Evolutionary conservation across 169 alveolate genomes (phyloP), one percentile per base, ranked within the genome.

Genomic region (Plasmodium falciparum): DNA sequence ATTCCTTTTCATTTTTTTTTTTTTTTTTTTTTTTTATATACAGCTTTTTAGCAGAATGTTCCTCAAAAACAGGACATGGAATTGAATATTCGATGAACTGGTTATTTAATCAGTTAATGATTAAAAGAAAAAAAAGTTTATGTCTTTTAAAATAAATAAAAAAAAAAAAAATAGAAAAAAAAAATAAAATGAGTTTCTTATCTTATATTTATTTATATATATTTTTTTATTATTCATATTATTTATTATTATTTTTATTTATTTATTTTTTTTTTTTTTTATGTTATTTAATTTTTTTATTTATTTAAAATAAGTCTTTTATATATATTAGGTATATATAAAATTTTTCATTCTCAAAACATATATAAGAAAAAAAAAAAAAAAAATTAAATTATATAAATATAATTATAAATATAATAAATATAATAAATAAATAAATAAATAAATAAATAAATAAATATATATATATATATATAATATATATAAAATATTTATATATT

Each of bases 61-160:
- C 90, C 8, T 78, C 90, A 6, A 78, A 78, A 45, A 78, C 90
- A 3, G 90, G 90, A 4, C 47, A 66, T 45, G 90, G 78, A 33
- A 62, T 78, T 20, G 90, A 78, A 15, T 47, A 75, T 24, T 56
- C 80, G 2, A 78, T 78, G 90, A 78, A 78, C 29, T 78, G 90
- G 90, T 49, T 78, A 12, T 78, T 78, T 59, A 78, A 78, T 26
- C 76, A 78, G 22, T 66, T 78, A 5, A 78, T 78, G 90, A 66
- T 65, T 15, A 66, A 45, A 24, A 50, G 90, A 24, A 65, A 33
- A 70, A 66, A 58, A 22, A 78, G 67, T 52, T 24, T 67, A 22
- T 78, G 90, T 66, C 67, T 78, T 45, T 50, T 13, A 50, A 50
- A 50, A n/a, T 50, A 50, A 50, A 47, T 47, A 47, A n/a, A n/a